Base-by-base conservation (phyloP, 305 asterid genomes). In the Nicotiana rustica region DNA sequence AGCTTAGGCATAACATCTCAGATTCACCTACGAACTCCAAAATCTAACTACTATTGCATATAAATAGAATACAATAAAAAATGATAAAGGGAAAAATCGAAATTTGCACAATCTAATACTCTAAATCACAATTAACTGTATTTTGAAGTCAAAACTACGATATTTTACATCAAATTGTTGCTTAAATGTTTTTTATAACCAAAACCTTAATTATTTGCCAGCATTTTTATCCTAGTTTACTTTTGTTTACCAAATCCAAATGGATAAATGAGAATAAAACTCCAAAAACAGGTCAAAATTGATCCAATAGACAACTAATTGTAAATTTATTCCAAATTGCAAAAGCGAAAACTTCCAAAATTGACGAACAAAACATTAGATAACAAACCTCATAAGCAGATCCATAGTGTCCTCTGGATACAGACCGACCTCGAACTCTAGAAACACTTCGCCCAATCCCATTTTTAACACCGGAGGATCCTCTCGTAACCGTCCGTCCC, bases 371-470 rank as follows among this genome's bases (percentile, higher is more conserved):
- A 62, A 67, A 55, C 17, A 59, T 56, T 21, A 59, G 25, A 71
- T 70, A 36, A 76, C 25, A 84, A 79, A 94, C 98, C 98, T 92
- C 93, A 73, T 80, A 84, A 88, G 84, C 86, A 61, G 85, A 86
- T 67, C 81, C 77, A 66, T 81, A 71, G 77, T 82, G 89, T 18
- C 87, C 90, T 78, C 90, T 81, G 14, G 97, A 90, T 55, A 88
- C 89, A 33, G 97, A 90, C 49, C 94, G 90, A 19, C 93, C 89
- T 44, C 94, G 91, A 70, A 81, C 92, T 80, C 95, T 88, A 3
- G 97, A 93, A 88, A 93, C 76, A 81, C 97, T 93, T 64, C 97
- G 91, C 60, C 98, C 98, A 33, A 95, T 93, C 47, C 98, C 98
- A 80, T 87, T 88, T 81, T 83, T 92, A 21, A 81, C 83, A 73